Evolutionary conservation across 208 protist species (phyloP).

Genomic region (Zelonia costaricensis): DNA sequence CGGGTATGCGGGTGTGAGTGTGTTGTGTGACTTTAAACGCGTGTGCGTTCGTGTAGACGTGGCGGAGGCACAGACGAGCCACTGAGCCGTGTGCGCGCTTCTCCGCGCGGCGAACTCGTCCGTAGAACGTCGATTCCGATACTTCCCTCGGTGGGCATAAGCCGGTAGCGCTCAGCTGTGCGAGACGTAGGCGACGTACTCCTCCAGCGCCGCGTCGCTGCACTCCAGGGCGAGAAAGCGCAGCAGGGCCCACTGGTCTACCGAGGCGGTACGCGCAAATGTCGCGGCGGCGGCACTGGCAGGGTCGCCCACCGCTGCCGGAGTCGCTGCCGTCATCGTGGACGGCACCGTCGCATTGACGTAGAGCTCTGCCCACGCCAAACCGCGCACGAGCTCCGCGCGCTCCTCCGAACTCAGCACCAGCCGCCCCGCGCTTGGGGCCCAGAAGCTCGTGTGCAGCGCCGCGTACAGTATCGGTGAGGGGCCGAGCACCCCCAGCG

Average conservation of each 20-base stretch:
- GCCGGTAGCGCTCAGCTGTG: neutral
- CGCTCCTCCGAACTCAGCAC: constrained; percentile 7
- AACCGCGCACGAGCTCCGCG: constrained; percentile 40
- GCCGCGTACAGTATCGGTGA: constrained; percentile 19
- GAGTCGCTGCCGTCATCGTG: neutral
- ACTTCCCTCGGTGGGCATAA: neutral
- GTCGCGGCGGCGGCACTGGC: constrained; percentile 32
- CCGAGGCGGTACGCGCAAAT: constrained; percentile 43
- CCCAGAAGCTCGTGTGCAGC: constrained; percentile 24
- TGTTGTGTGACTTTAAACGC: too few relatives aligned
- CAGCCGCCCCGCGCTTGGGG: neutral
- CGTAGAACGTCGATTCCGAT: neutral
- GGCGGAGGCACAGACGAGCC: too few relatives aligned
- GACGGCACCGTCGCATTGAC: constrained; percentile 23
- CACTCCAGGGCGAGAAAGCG: constrained; percentile 57
- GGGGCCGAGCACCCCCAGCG: constrained; percentile 19
- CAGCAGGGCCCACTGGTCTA: constrained; percentile 56
- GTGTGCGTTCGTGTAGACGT: too few relatives aligned
- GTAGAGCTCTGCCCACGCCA: constrained; percentile 74
- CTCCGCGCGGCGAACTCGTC: too few relatives aligned
- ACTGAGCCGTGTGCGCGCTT: too few relatives aligned
- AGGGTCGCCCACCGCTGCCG: too few relatives aligned
- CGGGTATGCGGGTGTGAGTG: too few relatives aligned
- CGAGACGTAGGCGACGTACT: constrained; percentile 40
- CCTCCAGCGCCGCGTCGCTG: constrained; percentile 42